These are phyloP conservation scores for Globisporangium lucens DNA, from an alignment of 352 stramenopile species.

Conservation along the genomic window DNA sequence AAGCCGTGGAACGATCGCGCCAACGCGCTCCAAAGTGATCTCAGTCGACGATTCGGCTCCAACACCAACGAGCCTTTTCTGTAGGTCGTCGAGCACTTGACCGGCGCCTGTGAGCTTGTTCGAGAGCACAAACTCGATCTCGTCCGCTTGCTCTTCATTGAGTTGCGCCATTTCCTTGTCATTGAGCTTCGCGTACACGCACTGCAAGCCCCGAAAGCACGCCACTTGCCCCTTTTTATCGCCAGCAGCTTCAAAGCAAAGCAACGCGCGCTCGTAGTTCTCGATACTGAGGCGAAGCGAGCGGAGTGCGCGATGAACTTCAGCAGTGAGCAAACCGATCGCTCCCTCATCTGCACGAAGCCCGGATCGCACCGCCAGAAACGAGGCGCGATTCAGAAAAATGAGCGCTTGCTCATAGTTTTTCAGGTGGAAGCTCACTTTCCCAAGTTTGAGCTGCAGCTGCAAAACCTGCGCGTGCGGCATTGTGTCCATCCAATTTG, in stretches of 20 bases:
- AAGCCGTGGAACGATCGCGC: constrained; percentile 56
- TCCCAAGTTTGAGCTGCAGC: constrained; percentile 39
- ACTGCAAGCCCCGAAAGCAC: constrained; percentile 62
- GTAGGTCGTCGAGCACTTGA: constrained; percentile 40
- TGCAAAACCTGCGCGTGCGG: constrained; percentile 20
- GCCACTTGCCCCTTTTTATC: constrained; percentile 42
- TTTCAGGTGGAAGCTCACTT: constrained; percentile 31
- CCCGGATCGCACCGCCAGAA: constrained; percentile 31
- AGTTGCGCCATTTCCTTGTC: constrained; percentile 44
- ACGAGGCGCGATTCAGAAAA: constrained; percentile 42
- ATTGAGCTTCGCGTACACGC: constrained; percentile 40
- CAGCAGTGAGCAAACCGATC: constrained; percentile 28
- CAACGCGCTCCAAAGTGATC: constrained; percentile 61
- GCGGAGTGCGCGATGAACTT: constrained; percentile 36
- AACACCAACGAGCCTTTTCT: constrained; percentile 55
- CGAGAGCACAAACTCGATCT: constrained; percentile 61
- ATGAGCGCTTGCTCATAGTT: constrained; percentile 50
- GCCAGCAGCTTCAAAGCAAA: constrained; percentile 46
- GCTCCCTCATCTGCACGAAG: constrained; percentile 33
- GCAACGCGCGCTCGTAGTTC: constrained; percentile 48
- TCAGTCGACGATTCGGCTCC: constrained; percentile 61
- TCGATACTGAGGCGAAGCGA: constrained; percentile 49
- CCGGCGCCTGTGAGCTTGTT: constrained; percentile 41
- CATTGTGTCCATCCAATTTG: constrained; percentile 42
- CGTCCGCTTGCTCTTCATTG: constrained; percentile 51